Conservation (phyloP, 352 stramenopile genomes). For the Pythium grandisporangium region DNA sequence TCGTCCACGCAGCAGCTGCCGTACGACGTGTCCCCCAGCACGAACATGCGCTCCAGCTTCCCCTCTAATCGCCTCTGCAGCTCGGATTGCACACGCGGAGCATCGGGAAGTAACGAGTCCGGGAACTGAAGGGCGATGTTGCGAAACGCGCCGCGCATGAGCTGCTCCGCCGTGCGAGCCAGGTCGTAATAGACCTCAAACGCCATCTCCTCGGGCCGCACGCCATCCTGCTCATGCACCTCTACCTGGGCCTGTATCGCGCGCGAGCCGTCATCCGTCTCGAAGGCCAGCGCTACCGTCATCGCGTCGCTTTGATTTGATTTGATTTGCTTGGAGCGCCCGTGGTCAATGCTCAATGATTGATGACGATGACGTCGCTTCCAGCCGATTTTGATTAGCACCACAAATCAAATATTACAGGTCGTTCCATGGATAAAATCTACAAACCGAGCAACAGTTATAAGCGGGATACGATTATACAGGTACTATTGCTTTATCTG, state of each 20-base stretch:
- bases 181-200: constrained; percentile 61
- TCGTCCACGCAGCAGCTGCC: constrained; percentile 95
- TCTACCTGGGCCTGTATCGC: constrained; percentile 58
- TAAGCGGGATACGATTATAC: no score
- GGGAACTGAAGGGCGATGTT: constrained; percentile 94
- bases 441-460: no score
- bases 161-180: constrained; percentile 43
- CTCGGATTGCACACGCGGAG: constrained; percentile 76
- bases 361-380: no score
- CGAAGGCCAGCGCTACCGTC: constrained; percentile 70
- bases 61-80: constrained; percentile 30
- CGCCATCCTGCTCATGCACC: constrained; percentile 39
- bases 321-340: no score
- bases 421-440: no score
- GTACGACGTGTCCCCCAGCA: constrained; percentile 95
- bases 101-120: constrained; percentile 88
- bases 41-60: constrained; percentile 81
- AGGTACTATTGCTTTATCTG: no score
- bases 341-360: no score
- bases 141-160: constrained; percentile 42
- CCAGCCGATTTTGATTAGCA: no score
- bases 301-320: constrained; percentile 23
- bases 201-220: constrained; percentile 25
- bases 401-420: no score
- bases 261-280: constrained; percentile 73